Evolutionary conservation across 345 rosid genomes (phyloP).

Genomic region (Brassica nigra): DNA sequence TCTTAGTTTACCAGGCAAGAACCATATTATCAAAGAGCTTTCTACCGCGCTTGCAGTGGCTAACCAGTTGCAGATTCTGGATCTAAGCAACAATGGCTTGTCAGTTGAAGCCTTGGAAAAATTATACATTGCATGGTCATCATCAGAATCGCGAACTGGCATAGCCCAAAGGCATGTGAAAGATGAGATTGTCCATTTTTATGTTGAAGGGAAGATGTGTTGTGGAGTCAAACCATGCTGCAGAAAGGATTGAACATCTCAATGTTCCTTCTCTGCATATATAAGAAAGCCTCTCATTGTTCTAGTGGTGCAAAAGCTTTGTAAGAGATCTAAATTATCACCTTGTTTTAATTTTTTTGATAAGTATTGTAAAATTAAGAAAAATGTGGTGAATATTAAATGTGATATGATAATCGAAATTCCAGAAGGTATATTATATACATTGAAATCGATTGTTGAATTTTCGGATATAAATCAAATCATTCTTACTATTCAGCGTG

Average conservation of each 20-base stretch:
- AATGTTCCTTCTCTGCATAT: neutral
- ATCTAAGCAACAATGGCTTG: conserved; percentile 76
- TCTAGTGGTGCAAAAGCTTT: neutral
- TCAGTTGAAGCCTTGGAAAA: conserved; percentile 49
- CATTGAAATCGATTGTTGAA: conserved; percentile 26
- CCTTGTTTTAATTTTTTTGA: neutral
- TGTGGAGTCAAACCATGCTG: conserved; percentile 74
- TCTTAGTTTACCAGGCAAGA: conserved; percentile 42
- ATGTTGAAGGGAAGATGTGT: conserved; percentile 53
- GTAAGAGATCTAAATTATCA: neutral
- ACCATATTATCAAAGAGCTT: conserved; percentile 51
- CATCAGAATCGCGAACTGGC: conserved; percentile 52
- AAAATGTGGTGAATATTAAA: conserved; percentile 3
- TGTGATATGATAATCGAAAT: conserved; percentile 14
- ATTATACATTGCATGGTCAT: conserved; percentile 74
- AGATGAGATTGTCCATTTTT: conserved; percentile 63
- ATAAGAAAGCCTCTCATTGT: neutral
- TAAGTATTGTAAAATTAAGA: neutral
- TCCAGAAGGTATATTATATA: conserved; percentile 20
- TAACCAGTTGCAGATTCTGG: conserved; percentile 60
- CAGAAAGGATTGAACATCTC: conserved; percentile 52
- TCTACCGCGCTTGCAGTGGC: conserved; percentile 64
- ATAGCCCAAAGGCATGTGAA: conserved; percentile 57
- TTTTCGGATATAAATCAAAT: conserved; percentile 20
- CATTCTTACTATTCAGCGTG: conserved; percentile 12